Evolutionary conservation across 257 asterid genomes (phyloP).

Genomic region (Sherardia arvensis): DNA sequence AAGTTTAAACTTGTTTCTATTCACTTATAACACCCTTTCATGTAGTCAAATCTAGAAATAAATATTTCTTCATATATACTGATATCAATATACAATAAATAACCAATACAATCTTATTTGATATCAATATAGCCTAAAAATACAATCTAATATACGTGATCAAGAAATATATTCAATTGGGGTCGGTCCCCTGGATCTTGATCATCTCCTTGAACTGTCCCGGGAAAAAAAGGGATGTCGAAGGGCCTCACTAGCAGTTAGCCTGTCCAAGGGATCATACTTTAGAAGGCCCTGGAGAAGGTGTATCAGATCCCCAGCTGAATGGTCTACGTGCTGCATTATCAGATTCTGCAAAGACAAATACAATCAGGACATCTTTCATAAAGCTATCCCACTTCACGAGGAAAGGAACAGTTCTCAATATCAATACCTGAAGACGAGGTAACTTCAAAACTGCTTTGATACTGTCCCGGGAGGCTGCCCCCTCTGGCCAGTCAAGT

Average conservation of each 20-base stretch:
- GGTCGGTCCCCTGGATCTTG: background rate
- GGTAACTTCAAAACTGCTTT: conserved; percentile 66
- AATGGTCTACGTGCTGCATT: conserved; percentile 93
- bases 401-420: background rate
- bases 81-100: background rate
- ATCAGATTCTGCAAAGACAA: conserved; percentile 37
- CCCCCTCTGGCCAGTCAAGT: conserved; percentile 88
- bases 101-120: background rate
- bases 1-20: no score
- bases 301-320: conserved; percentile 78
- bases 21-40: no score
- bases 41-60: no score
- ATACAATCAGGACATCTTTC: background rate
- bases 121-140: background rate
- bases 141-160: background rate
- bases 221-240: conserved; percentile 64
- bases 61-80: no score
- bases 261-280: conserved; percentile 63
- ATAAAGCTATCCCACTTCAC: background rate
- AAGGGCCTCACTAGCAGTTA: conserved; percentile 67
- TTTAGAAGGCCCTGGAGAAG: conserved; percentile 74
- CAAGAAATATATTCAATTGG: background rate
- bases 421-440: conserved; percentile 42
- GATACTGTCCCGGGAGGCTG: conserved; percentile 70
- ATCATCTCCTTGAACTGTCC: conserved; percentile 32